These are phyloP conservation scores for Knoxia roxburghii DNA, from an alignment of 257 asterid genomes.

Conservation along the genomic window DNA sequence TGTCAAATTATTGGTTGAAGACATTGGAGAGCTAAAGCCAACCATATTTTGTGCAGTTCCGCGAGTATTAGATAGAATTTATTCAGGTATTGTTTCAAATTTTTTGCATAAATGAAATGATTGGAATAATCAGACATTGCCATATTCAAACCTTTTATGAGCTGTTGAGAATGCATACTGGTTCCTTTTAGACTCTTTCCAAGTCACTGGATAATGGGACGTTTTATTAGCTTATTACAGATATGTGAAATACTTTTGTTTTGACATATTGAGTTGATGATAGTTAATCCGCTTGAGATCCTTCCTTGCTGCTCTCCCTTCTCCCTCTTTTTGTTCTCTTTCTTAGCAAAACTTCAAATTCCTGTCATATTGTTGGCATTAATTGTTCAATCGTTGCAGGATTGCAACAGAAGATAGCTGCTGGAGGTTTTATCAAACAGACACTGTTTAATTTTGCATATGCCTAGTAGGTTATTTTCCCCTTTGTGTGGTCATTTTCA, in stretches of 20 bases:
- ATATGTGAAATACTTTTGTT: neutral
- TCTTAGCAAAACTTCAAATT: neutral
- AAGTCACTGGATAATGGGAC: neutral
- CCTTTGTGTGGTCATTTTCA: neutral
- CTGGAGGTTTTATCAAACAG: conserved; percentile 72
- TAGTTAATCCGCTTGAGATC: too few species aligned
- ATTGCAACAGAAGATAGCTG: conserved; percentile 74
- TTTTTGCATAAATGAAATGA: neutral
- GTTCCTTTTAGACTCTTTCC: neutral
- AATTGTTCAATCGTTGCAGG: conserved; percentile 38
- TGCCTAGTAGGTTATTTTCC: conserved; percentile 55
- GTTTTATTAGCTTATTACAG: neutral
- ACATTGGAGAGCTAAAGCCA: conserved; percentile 79
- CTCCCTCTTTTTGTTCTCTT: neutral
- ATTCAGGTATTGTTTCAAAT: conserved; percentile 51
- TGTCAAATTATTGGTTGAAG: conserved; percentile 80
- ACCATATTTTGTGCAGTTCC: conserved; percentile 96
- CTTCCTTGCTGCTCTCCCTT: too few species aligned
- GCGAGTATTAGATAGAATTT: conserved; percentile 83
- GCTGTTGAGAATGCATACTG: neutral
- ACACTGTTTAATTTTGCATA: conserved; percentile 78
- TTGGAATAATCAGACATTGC: neutral
- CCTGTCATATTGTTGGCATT: neutral
- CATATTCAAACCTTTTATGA: neutral
- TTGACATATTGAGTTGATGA: neutral